Evolutionary conservation across 345 rosid genomes (phyloP).

Genomic region (Capsella bursapastoris): DNA sequence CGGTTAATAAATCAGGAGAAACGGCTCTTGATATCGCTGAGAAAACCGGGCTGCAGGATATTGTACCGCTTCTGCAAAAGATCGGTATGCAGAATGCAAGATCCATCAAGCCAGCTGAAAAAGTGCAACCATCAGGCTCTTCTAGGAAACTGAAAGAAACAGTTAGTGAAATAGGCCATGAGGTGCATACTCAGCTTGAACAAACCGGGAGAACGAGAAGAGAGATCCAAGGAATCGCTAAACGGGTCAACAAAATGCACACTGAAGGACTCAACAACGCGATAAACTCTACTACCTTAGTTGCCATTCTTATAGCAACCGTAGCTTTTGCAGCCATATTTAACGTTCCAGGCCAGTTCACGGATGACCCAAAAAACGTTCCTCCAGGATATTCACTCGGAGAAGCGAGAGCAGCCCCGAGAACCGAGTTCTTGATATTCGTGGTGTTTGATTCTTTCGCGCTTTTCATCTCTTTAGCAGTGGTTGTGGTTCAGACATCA

Average conservation of each 20-base stretch:
- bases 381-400: constrained; percentile 54
- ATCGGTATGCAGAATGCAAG: constrained; percentile 62
- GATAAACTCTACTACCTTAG: constrained; percentile 84
- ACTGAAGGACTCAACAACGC: constrained; percentile 92
- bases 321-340: constrained; percentile 95
- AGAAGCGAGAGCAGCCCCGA: constrained; percentile 68
- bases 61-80: constrained; percentile 57
- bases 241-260: constrained; percentile 79
- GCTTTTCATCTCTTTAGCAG: constrained; percentile 89
- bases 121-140: constrained; percentile 43
- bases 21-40: constrained; percentile 78
- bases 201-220: constrained; percentile 72
- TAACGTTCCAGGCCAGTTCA: constrained; percentile 80
- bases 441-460: constrained; percentile 81
- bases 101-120: constrained; percentile 52
- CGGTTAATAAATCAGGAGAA: constrained; percentile 70
- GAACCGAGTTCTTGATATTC: constrained; percentile 66
- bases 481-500: constrained; percentile 96
- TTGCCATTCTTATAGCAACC: constrained; percentile 91
- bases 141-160: constrained; percentile 73
- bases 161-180: constrained; percentile 87
- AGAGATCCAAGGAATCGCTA: constrained; percentile 78
- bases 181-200: constrained; percentile 79
- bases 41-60: constrained; percentile 54
- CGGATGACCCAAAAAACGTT: constrained; percentile 48